Evolutionary conservation across 1,139 yeast genomes (phyloP).

Genomic region (Candida albicans): DNA sequence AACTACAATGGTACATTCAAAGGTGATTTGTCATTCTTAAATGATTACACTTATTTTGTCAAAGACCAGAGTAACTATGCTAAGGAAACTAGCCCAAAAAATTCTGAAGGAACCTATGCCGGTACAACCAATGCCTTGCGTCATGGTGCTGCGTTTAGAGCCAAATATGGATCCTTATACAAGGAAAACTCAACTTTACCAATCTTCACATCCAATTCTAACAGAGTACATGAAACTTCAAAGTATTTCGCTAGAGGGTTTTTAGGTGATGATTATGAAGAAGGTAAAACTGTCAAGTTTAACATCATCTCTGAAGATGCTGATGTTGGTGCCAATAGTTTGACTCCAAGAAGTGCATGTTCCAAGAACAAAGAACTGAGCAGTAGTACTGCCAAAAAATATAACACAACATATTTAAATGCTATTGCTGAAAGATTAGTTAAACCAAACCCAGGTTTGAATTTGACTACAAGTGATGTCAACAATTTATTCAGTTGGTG

Average conservation of each 20-base stretch:
- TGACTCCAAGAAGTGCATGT: conserved; percentile 31
- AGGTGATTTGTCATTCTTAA: conserved; percentile 34
- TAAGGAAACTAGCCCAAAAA: conserved; percentile 30
- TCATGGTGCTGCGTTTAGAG: conserved; percentile 36
- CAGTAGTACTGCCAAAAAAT: conserved; percentile 11
- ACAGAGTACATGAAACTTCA: conserved; percentile 31
- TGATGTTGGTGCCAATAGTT: conserved; percentile 36
- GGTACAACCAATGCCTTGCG: conserved; percentile 35
- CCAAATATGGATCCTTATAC: conserved; percentile 32
- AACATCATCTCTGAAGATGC: conserved; percentile 29
- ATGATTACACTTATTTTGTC: conserved; percentile 36
- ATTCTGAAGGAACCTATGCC: conserved; percentile 28
- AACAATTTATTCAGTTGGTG: conserved; percentile 43
- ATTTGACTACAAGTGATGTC: conserved; percentile 44
- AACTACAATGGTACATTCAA: conserved; percentile 26
- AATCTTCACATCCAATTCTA: conserved; percentile 35
- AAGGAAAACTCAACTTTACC: conserved; percentile 23
- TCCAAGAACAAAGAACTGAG: conserved; percentile 21
- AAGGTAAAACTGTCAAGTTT: conserved; percentile 20
- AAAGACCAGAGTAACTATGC: conserved; percentile 25
- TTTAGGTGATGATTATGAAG: conserved; percentile 26
- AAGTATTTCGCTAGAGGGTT: conserved; percentile 36
- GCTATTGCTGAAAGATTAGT: conserved; percentile 41
- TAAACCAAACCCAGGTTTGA: conserved; percentile 28
- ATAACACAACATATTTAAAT: conserved; percentile 26